phyloP scores from a whole-genome alignment of 2,329 filamentous ascomycete genomes.

The Pseudogymnoascus sp. region DNA sequence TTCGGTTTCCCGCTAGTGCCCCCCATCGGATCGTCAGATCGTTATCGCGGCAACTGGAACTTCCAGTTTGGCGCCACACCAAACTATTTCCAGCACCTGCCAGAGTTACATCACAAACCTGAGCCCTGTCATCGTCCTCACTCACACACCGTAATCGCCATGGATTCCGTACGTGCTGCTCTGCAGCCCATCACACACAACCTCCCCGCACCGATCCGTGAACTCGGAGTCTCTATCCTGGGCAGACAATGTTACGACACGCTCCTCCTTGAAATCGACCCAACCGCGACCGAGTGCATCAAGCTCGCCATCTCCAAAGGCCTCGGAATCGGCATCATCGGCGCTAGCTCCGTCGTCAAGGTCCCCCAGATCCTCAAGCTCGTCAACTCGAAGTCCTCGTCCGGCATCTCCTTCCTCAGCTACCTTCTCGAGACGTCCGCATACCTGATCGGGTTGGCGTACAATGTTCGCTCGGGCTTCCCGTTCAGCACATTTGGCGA shows the following conservation, averaged over 20 bases:
- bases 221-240: conserved; percentile 70
- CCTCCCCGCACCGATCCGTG: conserved; percentile 65
- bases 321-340: conserved; percentile 88
- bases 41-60: background rate
- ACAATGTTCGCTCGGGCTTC: conserved; percentile 84
- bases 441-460: conserved; percentile 83
- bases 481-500: conserved; percentile 97
- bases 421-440: conserved; percentile 86
- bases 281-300: conserved; percentile 67
- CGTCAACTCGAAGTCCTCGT: conserved; percentile 66
- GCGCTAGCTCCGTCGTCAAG: conserved; percentile 84
- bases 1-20: background rate
- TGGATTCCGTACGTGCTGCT: conserved; percentile 1
- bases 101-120: background rate
- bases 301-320: conserved; percentile 88
- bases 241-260: conserved; percentile 77
- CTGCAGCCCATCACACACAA: conserved; percentile 63
- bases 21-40: background rate
- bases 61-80: background rate
- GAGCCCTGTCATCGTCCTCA: background rate
- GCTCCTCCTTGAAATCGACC: conserved; percentile 76
- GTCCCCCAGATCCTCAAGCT: conserved; percentile 95
- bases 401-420: conserved; percentile 78
- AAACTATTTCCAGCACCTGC: background rate
- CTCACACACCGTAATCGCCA: background rate